Conservation (phyloP, 305 asterid genomes). For the Solanum chacoense region DNA sequence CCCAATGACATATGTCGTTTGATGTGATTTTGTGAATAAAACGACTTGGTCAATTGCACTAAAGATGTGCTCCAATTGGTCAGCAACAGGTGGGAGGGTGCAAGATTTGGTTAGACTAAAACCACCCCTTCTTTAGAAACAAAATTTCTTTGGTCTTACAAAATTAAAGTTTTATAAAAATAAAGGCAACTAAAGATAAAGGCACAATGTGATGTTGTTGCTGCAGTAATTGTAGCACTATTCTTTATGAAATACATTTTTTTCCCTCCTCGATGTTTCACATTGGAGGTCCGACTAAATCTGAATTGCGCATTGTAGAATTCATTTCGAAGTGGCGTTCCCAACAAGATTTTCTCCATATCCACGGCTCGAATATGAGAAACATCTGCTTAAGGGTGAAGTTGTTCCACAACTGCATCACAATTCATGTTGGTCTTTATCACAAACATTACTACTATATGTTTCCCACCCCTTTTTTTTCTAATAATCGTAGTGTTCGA, state of each 20-base stretch:
- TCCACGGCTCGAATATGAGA: too few relatives aligned
- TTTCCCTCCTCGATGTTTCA: not conserved
- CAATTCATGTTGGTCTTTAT: not conserved
- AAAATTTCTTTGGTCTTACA: conserved; percentile 30
- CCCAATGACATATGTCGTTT: conserved; percentile 43
- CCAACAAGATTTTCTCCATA: too few relatives aligned
- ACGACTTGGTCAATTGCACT: conserved; percentile 36
- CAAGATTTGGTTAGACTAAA: conserved; percentile 33
- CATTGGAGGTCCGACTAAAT: too few relatives aligned
- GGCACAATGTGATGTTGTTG: conserved; percentile 25
- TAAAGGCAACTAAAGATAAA: conserved; percentile 47
- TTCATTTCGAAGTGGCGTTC: too few relatives aligned
- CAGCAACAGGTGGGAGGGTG: conserved; percentile 27
- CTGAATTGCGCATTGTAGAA: too few relatives aligned
- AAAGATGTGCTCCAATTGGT: conserved; percentile 35
- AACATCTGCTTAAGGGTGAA: too few relatives aligned
- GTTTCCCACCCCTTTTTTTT: too few relatives aligned
- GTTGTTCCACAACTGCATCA: accelerated
- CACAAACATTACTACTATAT: not conserved
- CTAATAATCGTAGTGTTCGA: not conserved
- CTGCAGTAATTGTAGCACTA: conserved; percentile 10
- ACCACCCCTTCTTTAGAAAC: conserved; percentile 20
- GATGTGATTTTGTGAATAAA: conserved; percentile 11
- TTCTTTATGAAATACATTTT: not conserved
- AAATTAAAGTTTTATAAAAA: conserved; percentile 29